A percentile compares a stretch with the other conserved stretches of the same genome.
These are phyloP conservation scores for Aquilaria sinensis DNA, from an alignment of 345 rosid species.

Conservation along the genomic window DNA sequence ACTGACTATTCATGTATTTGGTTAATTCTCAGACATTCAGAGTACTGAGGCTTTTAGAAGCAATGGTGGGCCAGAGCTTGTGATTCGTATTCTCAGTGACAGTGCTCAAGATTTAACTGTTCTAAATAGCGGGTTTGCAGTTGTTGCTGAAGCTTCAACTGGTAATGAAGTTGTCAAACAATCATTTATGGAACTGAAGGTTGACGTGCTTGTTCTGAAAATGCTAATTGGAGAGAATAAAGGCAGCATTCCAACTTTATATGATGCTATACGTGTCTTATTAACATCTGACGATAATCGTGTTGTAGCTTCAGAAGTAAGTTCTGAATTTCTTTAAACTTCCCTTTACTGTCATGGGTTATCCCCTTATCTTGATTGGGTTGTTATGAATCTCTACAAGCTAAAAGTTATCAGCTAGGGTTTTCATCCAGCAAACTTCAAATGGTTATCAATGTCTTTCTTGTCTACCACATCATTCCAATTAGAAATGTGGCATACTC, in stretches of 20 bases:
- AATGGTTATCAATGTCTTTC: neutral
- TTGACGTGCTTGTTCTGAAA: slow-evolving; percentile 70
- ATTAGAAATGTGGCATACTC: neutral
- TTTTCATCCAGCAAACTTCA: neutral
- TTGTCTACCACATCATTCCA: too few species aligned
- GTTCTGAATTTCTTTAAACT: slow-evolving; percentile 13
- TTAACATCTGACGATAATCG: slow-evolving; percentile 88
- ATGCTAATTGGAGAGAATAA: slow-evolving; percentile 37
- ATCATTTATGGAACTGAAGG: slow-evolving; percentile 68
- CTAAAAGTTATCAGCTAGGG: neutral
- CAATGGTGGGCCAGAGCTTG: slow-evolving; percentile 48
- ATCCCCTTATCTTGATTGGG: too few species aligned
- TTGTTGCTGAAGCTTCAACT: slow-evolving; percentile 73
- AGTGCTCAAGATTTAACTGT: slow-evolving; percentile 37
- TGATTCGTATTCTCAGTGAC: slow-evolving; percentile 41
- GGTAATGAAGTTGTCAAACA: slow-evolving; percentile 86
- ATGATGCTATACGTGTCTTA: slow-evolving; percentile 68
- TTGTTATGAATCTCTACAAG: too few species aligned
- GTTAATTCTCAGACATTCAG: slow-evolving; percentile 49
- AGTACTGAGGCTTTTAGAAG: slow-evolving; percentile 58
- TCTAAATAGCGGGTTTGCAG: slow-evolving; percentile 51
- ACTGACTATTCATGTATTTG: neutral
- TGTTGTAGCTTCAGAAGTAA: slow-evolving; percentile 92
- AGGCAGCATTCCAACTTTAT: slow-evolving; percentile 39
- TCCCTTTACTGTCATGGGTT: too few species aligned